phyloP scores from a whole-genome alignment of 257 asterid genomes.

The Penstemon barbatus region DNA sequence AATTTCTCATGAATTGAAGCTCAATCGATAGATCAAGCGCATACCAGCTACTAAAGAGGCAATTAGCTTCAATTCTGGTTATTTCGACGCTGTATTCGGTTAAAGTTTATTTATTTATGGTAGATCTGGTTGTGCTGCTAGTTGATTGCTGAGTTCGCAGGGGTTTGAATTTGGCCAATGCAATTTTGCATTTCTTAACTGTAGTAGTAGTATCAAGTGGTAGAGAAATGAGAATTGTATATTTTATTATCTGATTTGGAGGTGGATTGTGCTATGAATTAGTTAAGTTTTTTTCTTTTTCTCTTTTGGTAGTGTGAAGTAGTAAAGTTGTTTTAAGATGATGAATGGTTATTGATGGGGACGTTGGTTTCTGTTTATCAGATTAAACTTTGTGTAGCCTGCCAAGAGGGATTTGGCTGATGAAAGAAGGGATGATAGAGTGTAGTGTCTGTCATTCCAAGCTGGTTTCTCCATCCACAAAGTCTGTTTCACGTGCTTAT shows the following conservation, averaged over 20 bases:
- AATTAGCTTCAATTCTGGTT: not conserved
- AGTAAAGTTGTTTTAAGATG: not conserved
- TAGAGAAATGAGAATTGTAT: too few relatives aligned
- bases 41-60: conserved; percentile 9
- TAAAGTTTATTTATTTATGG: not conserved
- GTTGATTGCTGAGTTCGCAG: not conserved
- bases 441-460: conserved; percentile 87
- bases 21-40: conserved; percentile 24
- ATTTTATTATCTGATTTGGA: too few relatives aligned
- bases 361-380: conserved; percentile 9
- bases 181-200: not conserved
- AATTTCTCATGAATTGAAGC: conserved; percentile 22
- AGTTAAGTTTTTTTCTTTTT: too few relatives aligned
- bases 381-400: conserved; percentile 36
- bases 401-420: conserved; percentile 40
- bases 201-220: not conserved
- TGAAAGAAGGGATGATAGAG: conserved; percentile 75
- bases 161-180: conserved; percentile 7
- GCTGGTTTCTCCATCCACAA: conserved; percentile 61
- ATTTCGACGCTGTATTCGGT: conserved; percentile 15
- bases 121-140: too few relatives aligned
- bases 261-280: too few relatives aligned
- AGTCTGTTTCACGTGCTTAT: conserved; percentile 69
- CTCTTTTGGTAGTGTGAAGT: too few relatives aligned
- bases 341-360: conserved; percentile 18